A percentile compares a stretch with the other conserved stretches of the same genome.
Conservation (phyloP, 2,329 filamentous ascomycete species). For the Pseudodiploospora longispora region DNA sequence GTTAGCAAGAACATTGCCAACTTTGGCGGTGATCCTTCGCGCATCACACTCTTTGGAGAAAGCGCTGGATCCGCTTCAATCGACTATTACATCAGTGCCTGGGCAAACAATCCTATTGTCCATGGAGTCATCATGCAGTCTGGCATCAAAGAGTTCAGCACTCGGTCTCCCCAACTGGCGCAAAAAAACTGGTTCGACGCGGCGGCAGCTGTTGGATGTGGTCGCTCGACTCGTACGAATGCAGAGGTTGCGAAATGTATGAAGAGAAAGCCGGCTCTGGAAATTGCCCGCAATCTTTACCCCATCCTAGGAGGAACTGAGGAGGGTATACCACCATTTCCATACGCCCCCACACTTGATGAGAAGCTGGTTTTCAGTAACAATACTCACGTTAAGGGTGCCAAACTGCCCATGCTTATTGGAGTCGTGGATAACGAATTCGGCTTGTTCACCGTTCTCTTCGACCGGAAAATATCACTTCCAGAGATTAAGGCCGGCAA, state of each 20-base stretch:
- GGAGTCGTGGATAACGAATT: too few relatives aligned
- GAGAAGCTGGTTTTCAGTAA: constrained; percentile 1
- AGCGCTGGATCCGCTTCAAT: constrained; percentile 28
- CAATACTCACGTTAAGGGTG: not conserved
- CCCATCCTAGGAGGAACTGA: too few relatives aligned
- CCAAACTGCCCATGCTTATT: too few relatives aligned
- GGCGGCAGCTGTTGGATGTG: constrained; percentile 29
- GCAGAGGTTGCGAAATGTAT: too few relatives aligned
- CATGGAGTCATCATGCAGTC: constrained; percentile 37
- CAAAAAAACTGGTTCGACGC: constrained; percentile 35
- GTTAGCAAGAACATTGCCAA: constrained; percentile 21
- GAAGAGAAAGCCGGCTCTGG: not conserved
- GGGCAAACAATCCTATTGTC: constrained; percentile 40
- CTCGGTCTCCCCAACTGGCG: constrained; percentile 26
- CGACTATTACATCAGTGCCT: constrained; percentile 42
- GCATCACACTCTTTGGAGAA: constrained; percentile 26
- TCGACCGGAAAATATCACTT: too few relatives aligned
- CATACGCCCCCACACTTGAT: not conserved
- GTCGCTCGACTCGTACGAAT: too few relatives aligned
- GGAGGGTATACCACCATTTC: not conserved
- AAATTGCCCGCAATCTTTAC: too few relatives aligned
- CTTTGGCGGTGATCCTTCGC: constrained; percentile 21
- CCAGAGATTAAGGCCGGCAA: too few relatives aligned
- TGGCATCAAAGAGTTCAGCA: constrained; percentile 36
- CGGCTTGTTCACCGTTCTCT: too few relatives aligned